phyloP scores from a whole-genome alignment of 768 basidiomycete species.

The Austroboletus festivus region DNA sequence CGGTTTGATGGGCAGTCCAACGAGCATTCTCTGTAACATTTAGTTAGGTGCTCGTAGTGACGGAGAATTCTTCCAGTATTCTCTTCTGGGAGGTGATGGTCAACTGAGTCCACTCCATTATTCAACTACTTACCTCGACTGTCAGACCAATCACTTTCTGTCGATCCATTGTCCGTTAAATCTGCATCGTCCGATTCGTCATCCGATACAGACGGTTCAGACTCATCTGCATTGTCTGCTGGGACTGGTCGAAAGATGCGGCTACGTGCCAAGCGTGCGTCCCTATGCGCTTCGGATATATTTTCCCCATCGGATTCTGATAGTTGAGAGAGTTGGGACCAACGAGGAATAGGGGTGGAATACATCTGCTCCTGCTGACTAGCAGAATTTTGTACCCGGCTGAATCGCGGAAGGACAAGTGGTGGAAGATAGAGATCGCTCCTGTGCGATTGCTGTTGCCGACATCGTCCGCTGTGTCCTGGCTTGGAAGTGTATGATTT shows the following conservation, averaged over 20 bases:
- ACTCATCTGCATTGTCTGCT: conserved; percentile 32
- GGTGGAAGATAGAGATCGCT: conserved; percentile 53
- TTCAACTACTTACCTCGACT: conserved; percentile 29
- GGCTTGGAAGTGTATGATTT: background rate
- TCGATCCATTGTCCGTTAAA: conserved; percentile 48
- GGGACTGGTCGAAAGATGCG: conserved; percentile 42
- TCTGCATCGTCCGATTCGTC: conserved; percentile 82
- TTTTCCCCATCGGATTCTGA: conserved; percentile 67
- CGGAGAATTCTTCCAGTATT: conserved; percentile 26
- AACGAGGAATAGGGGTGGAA: conserved; percentile 9
- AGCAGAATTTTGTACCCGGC: background rate
- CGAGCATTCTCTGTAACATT: conserved; percentile 43
- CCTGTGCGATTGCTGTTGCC: conserved; percentile 29
- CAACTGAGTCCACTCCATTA: background rate
- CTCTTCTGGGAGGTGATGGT: conserved; percentile 20
- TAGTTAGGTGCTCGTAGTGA: conserved; percentile 48
- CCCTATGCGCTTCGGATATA: conserved; percentile 63
- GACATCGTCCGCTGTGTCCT: conserved; percentile 2
- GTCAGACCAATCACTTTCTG: conserved; percentile 40
- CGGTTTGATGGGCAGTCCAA: conserved; percentile 39
- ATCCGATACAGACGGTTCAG: conserved; percentile 53
- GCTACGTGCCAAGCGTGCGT: conserved; percentile 69
- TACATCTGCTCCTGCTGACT: conserved; percentile 8
- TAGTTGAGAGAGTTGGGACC: conserved; percentile 27
- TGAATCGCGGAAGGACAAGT: conserved; percentile 30